phyloP scores from a whole-genome alignment of 495 filamentous ascomycete genomes.

The Aspergillus steynii region DNA sequence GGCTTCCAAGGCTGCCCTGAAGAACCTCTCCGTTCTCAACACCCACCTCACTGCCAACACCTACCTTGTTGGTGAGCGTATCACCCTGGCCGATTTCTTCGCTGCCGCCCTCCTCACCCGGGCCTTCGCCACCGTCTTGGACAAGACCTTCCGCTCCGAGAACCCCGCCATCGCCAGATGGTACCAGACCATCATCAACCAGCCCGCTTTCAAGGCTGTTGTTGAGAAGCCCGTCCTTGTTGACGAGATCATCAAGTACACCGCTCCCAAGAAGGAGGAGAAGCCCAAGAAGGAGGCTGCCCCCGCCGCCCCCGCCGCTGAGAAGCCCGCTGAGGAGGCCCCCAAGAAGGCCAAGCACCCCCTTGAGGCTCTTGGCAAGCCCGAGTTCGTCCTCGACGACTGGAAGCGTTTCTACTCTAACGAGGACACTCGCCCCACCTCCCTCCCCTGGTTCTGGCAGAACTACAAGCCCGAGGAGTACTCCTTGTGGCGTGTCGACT shows the following conservation, averaged over 20 bases:
- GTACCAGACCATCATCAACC: constrained; percentile 92
- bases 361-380: constrained; percentile 78
- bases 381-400: constrained; percentile 84
- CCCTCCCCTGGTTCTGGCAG: constrained; percentile 98
- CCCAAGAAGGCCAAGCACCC: constrained; percentile 96
- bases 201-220: constrained; percentile 82
- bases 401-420: constrained; percentile 99
- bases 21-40: constrained; percentile 71
- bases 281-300: constrained; percentile 60
- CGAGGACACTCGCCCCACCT: constrained; percentile 76
- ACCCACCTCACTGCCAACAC: constrained; percentile 89
- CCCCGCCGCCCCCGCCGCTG: constrained; percentile 55
- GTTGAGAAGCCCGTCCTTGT: constrained; percentile 71
- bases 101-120: constrained; percentile 72
- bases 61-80: constrained; percentile 95
- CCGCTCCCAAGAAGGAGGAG: constrained; percentile 86
- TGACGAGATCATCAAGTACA: constrained; percentile 83
- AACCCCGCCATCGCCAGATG: constrained; percentile 87
- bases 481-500: constrained; percentile 87
- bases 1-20: constrained; percentile 60
- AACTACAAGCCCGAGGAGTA: constrained; percentile 90
- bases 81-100: constrained; percentile 95
- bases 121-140: constrained; percentile 85
- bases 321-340: constrained; percentile 59
- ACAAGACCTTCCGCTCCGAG: constrained; percentile 77